A percentile compares a stretch with the other conserved stretches of the same genome.
Evolutionary conservation across 176 grass and related monocot species (phyloP).

Genomic region (Carex myosuroides): DNA sequence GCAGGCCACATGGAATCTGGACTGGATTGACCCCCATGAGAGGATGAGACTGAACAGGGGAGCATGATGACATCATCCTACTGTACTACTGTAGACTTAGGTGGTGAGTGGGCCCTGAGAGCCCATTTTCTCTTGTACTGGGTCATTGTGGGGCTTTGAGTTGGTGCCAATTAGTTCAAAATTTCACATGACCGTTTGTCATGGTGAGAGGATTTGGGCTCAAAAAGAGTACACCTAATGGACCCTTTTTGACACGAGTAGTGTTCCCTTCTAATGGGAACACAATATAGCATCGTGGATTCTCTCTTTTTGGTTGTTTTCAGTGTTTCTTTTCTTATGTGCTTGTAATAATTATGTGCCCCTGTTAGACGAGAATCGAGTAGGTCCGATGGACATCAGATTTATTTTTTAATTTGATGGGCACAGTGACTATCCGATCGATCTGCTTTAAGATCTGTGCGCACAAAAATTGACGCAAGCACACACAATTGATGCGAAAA

Average conservation of each 20-base stretch:
- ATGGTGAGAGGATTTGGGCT: background rate
- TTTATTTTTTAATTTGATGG: too few relatives aligned
- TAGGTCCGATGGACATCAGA: too few relatives aligned
- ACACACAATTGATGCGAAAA: too few relatives aligned
- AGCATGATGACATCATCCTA: slow-evolving; percentile 25
- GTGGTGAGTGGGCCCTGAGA: slow-evolving; percentile 22
- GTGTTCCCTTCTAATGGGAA: slow-evolving; percentile 2
- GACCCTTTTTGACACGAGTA: background rate
- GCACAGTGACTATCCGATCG: too few relatives aligned
- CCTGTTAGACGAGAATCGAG: too few relatives aligned
- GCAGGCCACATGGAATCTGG: slow-evolving; percentile 13
- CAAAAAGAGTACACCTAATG: slow-evolving; percentile 16
- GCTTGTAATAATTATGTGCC: background rate
- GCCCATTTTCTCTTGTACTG: background rate
- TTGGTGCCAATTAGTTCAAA: slow-evolving; percentile 1
- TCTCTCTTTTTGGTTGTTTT: background rate
- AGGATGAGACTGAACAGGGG: background rate
- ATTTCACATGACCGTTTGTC: slow-evolving; percentile 39
- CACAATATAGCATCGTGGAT: background rate
- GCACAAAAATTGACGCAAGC: too few relatives aligned
- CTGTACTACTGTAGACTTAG: slow-evolving; percentile 11
- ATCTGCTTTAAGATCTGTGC: too few relatives aligned
- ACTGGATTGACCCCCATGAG: slow-evolving; percentile 17
- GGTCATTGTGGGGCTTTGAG: slow-evolving; percentile 21
- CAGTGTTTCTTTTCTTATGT: background rate